Percentiles rank a stretch among this genome's conserved stretches.
These are phyloP conservation scores for Pseudogymnoascus sp. DNA, from an alignment of 2,329 filamentous ascomycete species.

Conservation along the genomic window DNA sequence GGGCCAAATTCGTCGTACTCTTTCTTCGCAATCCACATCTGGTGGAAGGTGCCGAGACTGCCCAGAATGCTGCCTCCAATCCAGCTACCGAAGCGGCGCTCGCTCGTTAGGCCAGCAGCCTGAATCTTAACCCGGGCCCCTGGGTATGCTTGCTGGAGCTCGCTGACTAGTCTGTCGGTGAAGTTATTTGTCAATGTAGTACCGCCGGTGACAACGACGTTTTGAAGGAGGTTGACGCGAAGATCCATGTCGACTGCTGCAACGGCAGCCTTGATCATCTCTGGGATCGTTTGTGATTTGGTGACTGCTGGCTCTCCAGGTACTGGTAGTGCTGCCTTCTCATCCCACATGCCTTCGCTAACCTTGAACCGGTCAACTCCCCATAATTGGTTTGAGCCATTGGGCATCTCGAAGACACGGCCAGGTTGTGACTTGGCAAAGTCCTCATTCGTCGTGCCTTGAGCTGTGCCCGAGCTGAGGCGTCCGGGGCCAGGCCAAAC, in stretches of 20 bases:
- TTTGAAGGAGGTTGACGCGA: constrained; percentile 70
- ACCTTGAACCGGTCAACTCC: constrained; percentile 78
- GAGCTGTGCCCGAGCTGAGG: constrained; percentile 40
- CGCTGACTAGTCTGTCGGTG: constrained; percentile 79
- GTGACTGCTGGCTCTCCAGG: constrained; percentile 40
- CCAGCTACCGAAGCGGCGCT: constrained; percentile 89
- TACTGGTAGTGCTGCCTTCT: constrained; percentile 57
- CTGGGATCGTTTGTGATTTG: constrained; percentile 72
- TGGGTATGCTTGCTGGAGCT: constrained; percentile 74
- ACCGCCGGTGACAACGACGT: constrained; percentile 88
- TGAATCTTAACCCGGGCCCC: constrained; percentile 81
- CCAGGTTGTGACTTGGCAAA: constrained; percentile 63
- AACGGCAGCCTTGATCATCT: constrained; percentile 70
- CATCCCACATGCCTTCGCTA: constrained; percentile 86
- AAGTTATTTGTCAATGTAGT: constrained; percentile 83
- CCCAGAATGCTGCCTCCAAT: constrained; percentile 93
- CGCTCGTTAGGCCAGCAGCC: constrained; percentile 75
- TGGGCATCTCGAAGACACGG: constrained; percentile 91
- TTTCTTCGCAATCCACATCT: constrained; percentile 98
- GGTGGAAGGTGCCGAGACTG: constrained; percentile 93
- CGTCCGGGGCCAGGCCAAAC: constrained; percentile 77
- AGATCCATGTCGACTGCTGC: constrained; percentile 81
- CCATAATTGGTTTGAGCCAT: constrained; percentile 94
- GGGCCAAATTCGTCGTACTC: constrained; percentile 95
- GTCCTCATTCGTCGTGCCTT: constrained; percentile 62